Evolutionary conservation across 805 yeast species (phyloP).

Genomic region (Candida ponderosae): DNA sequence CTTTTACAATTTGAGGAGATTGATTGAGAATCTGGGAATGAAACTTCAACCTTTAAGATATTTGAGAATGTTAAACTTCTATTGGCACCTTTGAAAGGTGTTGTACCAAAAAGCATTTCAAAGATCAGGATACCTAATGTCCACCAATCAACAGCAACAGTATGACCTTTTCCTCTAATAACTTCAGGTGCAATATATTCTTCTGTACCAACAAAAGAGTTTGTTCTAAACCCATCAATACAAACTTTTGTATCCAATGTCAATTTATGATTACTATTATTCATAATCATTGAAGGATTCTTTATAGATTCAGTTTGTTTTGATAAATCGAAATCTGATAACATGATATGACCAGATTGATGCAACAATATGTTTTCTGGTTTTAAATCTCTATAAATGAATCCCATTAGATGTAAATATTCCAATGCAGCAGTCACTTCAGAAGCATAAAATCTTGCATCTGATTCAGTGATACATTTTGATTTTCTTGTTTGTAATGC

Average conservation of each 20-base stretch:
- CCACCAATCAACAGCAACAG: slow-evolving; percentile 99
- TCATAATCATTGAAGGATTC: slow-evolving; percentile 57
- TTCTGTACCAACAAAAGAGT: slow-evolving; percentile 97
- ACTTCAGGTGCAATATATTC: slow-evolving; percentile 99
- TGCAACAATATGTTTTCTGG: slow-evolving; percentile 94
- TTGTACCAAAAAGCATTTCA: slow-evolving; percentile 93
- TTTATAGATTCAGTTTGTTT: slow-evolving; percentile 77
- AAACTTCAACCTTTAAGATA: slow-evolving; percentile 75
- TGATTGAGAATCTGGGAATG: slow-evolving; percentile 62
- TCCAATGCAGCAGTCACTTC: slow-evolving; percentile 97
- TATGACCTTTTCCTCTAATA: slow-evolving; percentile 93
- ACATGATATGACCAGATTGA: slow-evolving; percentile 97
- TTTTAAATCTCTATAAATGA: slow-evolving; percentile 90
- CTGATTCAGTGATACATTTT: slow-evolving; percentile 78
- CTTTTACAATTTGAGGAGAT: slow-evolving; percentile 72
- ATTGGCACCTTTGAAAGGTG: slow-evolving; percentile 91
- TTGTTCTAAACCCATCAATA: slow-evolving; percentile 92
- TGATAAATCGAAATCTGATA: slow-evolving; percentile 91
- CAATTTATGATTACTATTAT: slow-evolving; percentile 29
- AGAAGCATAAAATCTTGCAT: slow-evolving; percentile 90
- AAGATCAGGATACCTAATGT: slow-evolving; percentile 87
- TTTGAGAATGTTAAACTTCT: slow-evolving; percentile 87
- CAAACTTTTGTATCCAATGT: slow-evolving; percentile 90
- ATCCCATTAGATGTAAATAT: slow-evolving; percentile 93
- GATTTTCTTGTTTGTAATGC: slow-evolving; percentile 88